These are phyloP conservation scores for Penicillium palitans DNA, from an alignment of 2,329 filamentous ascomycete species.

Conservation along the genomic window DNA sequence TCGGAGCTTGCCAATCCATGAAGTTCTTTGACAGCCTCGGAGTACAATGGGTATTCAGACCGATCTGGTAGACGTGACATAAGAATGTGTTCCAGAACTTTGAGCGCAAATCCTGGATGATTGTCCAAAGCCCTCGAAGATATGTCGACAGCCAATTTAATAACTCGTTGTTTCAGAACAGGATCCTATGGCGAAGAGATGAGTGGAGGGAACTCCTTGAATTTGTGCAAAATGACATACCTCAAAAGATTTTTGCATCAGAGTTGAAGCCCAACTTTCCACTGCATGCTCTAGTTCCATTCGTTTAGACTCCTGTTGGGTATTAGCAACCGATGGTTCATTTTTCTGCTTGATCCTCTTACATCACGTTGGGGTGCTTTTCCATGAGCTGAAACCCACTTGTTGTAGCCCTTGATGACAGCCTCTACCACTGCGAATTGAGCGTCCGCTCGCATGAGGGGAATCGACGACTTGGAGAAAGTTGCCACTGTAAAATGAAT, in stretches of 20 bases:
- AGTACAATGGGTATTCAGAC: constrained; percentile 70
- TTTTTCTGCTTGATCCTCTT: constrained; percentile 15
- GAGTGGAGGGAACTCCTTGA: neutral
- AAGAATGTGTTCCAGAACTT: constrained; percentile 86
- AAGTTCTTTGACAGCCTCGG: constrained; percentile 85
- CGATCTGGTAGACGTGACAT: constrained; percentile 75
- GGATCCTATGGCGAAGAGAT: constrained; percentile 61
- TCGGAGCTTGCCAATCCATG: constrained; percentile 83
- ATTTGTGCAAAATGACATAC: constrained; percentile 19
- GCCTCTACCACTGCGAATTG: constrained; percentile 88
- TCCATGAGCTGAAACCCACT: constrained; percentile 65
- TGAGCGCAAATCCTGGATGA: constrained; percentile 78
- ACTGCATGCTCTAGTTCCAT: constrained; percentile 40
- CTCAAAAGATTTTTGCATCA: constrained; percentile 45
- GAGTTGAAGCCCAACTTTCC: constrained; percentile 43
- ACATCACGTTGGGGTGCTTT: constrained; percentile 53
- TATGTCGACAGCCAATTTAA: constrained; percentile 81
- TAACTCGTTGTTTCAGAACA: constrained; percentile 74
- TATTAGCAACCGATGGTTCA: constrained; percentile 8
- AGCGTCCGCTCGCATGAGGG: constrained; percentile 72
- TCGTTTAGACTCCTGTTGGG: constrained; percentile 38
- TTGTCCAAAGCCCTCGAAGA: constrained; percentile 77
- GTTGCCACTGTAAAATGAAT: constrained; percentile 31
- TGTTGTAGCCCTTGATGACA: constrained; percentile 82
- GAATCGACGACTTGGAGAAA: constrained; percentile 44